Evolutionary conservation across 176 grass and related monocot species (phyloP).

Genomic region (Eragrostis nindensis): DNA sequence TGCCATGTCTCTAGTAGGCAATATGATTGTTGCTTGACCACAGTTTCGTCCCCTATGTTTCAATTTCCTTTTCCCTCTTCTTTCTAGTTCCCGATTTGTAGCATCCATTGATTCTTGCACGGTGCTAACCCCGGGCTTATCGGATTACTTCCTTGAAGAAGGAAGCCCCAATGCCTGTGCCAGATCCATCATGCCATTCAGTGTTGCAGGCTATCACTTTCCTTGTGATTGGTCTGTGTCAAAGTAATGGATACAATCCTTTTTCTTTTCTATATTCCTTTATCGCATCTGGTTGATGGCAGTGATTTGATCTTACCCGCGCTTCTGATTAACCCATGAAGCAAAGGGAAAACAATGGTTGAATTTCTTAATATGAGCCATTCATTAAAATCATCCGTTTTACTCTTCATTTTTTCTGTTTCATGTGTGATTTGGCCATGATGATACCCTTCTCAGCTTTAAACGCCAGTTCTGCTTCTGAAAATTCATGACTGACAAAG

Average conservation of each 20-base stretch:
- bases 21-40: constrained; percentile 74
- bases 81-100: background rate
- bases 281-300: background rate
- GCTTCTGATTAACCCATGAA: constrained; percentile 69
- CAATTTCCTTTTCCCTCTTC: too few relatives aligned
- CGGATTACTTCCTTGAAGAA: constrained; percentile 50
- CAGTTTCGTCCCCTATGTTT: background rate
- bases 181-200: constrained; percentile 56
- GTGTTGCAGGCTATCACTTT: constrained; percentile 66
- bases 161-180: constrained; percentile 77
- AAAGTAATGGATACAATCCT: constrained; percentile 53
- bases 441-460: constrained; percentile 57
- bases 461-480: constrained; percentile 82
- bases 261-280: background rate
- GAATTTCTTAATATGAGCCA: constrained; percentile 80
- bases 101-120: background rate
- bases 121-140: constrained; percentile 72
- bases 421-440: constrained; percentile 16
- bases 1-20: constrained; percentile 59
- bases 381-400: background rate
- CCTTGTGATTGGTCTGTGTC: constrained; percentile 62
- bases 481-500: constrained; percentile 70
- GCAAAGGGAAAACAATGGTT: constrained; percentile 59
- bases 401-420: rapidly evolving
- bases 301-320: constrained; percentile 58